Conservation (phyloP, 257 asterid species). For the Parsonsia alboflavescens region DNA sequence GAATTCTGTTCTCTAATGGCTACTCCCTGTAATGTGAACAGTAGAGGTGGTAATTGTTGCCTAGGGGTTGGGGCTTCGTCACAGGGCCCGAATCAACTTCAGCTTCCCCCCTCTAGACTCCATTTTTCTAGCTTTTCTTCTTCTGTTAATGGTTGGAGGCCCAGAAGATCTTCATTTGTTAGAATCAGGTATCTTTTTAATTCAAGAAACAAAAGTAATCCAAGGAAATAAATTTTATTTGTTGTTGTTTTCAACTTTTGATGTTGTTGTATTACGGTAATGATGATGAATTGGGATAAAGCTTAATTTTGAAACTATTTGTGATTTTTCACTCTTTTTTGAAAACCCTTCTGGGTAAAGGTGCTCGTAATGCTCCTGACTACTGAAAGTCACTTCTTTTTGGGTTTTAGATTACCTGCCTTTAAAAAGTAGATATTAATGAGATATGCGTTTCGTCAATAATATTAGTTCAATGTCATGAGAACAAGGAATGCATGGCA, state of each 20-base stretch:
- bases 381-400: not conserved
- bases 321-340: not conserved
- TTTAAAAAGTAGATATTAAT: not conserved
- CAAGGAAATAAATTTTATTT: not conserved
- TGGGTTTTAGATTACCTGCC: not conserved
- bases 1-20: constrained; percentile 1
- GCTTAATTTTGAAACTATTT: not conserved
- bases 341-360: not conserved
- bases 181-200: not conserved
- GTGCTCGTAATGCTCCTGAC: not conserved
- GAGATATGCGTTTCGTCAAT: not conserved
- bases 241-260: not conserved
- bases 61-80: not conserved
- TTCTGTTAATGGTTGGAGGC: not conserved
- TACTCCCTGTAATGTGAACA: not conserved
- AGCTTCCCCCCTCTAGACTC: not conserved
- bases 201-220: not conserved
- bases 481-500: not conserved
- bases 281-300: not conserved
- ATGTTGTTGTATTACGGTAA: not conserved
- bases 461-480: not conserved
- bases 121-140: not conserved
- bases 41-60: not conserved
- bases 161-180: not conserved
- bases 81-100: not conserved